phyloP scores from a whole-genome alignment of 306 rosid species.

The Acmispon strigosus region DNA sequence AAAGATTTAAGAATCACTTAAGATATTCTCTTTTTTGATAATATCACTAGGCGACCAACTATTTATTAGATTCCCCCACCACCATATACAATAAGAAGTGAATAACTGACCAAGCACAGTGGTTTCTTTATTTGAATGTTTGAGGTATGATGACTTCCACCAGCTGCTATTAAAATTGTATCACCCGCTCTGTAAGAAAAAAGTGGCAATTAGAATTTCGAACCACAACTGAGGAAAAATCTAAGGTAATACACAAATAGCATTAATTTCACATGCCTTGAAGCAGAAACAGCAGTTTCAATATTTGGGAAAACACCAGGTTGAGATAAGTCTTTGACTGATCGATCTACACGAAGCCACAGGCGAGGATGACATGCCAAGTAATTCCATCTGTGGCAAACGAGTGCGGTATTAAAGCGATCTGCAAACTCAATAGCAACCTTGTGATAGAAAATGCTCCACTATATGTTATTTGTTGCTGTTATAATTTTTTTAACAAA shows the following conservation, averaged over 20 bases:
- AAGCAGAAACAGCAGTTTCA: conserved; percentile 82
- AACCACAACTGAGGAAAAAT: not conserved
- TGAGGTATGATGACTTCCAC: conserved; percentile 68
- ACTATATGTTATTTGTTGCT: conserved; percentile 3
- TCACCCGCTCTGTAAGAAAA: conserved; percentile 74
- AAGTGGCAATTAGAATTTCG: not conserved
- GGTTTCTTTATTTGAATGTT: conserved; percentile 85
- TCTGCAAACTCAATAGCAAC: conserved; percentile 95
- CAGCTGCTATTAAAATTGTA: conserved; percentile 86
- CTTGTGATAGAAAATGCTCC: conserved; percentile 41
- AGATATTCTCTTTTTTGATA: not conserved
- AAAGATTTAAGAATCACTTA: not conserved
- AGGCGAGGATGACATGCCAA: conserved; percentile 94
- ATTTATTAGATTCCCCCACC: not conserved
- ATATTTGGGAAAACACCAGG: conserved; percentile 77
- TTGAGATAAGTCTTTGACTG: conserved; percentile 55
- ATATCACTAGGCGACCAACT: not conserved
- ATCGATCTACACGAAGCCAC: conserved; percentile 93
- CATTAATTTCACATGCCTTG: conserved; percentile 47
- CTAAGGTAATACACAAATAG: not conserved
- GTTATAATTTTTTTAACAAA: not conserved
- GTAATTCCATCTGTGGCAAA: conserved; percentile 98
- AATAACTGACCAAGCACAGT: conserved; percentile 72
- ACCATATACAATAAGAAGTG: not conserved
- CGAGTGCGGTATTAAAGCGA: conserved; percentile 99